Base-by-base conservation (phyloP, 495 filamentous ascomycete species). In the Penicillium herquei region DNA sequence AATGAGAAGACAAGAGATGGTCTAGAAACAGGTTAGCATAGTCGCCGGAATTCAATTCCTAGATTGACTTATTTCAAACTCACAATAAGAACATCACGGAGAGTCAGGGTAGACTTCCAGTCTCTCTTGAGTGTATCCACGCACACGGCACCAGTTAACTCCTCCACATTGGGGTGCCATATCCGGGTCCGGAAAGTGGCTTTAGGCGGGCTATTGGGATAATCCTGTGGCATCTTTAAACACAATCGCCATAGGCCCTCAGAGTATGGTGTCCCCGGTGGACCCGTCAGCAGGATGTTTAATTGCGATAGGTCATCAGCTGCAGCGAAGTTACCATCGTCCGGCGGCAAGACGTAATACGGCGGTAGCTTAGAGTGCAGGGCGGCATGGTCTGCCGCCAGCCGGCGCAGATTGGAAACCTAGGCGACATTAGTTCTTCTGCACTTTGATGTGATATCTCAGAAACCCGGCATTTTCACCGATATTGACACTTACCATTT, bases 141-240 rank as follows among this genome's bases (percentile, higher is more conserved):
- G 55, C 87, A 90, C 8, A 90, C 83, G 14, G 79, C 80, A 0
- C 87, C 87, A 3, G 81, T 82, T 21, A 70, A 71, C 57, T 86
- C 83, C 56, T 89, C 87, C 51, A 90, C 82, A 59, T 90, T 90
- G 0, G 87, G 87, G 56, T 90, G 87, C 79, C 85, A 90, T 26
- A 90, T 86, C 33, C 79, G 77, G 8, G 87, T 89, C 46, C 76
- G 78, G 62, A 90, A 90, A 16, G 74, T 76, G 6, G 86, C 87
- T 51, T 83, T 89, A 7, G 87, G 87, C 32, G 87, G 85, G 16
- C 75, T 80, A 21, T 75, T 73, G 6, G 87, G 87, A 57, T 89
- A 90, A 44, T 80, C 82, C 2, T 77, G 69, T 1, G 87, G 87
- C 51, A 90, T 85, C 39, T 79, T 79, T 31, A 90, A 70, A 45